Evolutionary conservation across 139 green algal species (phyloP).

Genomic region (Micractinium sp.): DNA sequence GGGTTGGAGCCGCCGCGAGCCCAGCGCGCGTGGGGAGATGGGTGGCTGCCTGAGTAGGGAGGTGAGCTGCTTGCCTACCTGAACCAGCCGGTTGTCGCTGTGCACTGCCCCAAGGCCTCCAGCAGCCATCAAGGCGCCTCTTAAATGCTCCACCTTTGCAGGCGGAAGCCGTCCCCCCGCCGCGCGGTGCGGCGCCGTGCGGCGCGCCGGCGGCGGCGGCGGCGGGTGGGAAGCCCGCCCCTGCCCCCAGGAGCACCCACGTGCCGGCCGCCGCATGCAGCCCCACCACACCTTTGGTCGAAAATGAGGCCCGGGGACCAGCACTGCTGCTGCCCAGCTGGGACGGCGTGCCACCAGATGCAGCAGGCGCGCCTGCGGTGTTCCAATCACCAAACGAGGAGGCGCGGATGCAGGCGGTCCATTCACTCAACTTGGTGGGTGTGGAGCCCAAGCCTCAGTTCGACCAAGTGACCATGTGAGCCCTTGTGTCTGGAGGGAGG

Average conservation of each 20-base stretch:
- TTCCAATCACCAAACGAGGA: constrained; percentile 1
- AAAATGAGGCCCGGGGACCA: neutral
- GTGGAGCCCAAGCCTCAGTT: constrained; percentile 10
- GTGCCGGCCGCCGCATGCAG: neutral
- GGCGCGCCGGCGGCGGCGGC: neutral
- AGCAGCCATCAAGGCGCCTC: no score
- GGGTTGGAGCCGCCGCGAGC: no score
- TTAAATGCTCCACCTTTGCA: no score
- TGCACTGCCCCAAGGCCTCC: neutral
- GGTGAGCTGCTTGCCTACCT: neutral
- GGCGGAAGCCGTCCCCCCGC: no score
- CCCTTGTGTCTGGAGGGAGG: neutral
- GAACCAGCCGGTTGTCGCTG: neutral
- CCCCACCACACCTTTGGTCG: no score
- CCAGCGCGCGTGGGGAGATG: no score
- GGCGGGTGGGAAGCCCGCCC: neutral
- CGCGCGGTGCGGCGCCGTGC: no score
- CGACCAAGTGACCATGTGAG: constrained; percentile 20
- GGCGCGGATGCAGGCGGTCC: neutral
- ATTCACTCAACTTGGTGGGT: constrained; percentile 1
- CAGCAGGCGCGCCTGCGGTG: neutral
- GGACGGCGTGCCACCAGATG: neutral
- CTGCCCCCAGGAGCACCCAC: neutral
- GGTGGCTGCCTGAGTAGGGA: neutral
- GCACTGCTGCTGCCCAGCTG: neutral